These are phyloP conservation scores for Ocimum tenuiflorum DNA, from an alignment of 257 asterid genomes.

Conservation along the genomic window DNA sequence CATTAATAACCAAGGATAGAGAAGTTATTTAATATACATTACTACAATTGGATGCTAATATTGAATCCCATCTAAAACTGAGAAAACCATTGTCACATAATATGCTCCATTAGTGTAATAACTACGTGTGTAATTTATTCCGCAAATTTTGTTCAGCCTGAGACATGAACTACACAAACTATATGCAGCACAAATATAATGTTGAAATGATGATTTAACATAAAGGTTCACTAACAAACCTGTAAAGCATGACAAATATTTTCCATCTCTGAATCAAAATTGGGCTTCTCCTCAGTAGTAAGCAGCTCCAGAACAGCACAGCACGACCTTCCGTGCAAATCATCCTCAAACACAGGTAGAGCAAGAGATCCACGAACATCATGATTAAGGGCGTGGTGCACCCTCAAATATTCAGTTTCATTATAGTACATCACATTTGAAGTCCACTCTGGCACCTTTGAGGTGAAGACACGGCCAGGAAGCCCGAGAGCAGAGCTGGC, in stretches of 20 bases:
- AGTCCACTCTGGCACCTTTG: conserved; percentile 81
- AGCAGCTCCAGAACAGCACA: conserved; percentile 78
- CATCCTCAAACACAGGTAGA: conserved; percentile 57
- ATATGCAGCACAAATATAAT: not conserved
- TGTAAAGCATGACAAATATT: conserved; percentile 44
- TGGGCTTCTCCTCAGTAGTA: conserved; percentile 41
- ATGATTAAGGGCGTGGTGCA: conserved; percentile 47
- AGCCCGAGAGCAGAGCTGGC: conserved; percentile 47
- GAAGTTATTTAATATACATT: not conserved
- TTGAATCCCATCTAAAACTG: not conserved
- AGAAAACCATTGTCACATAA: not conserved
- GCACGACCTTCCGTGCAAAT: conserved; percentile 31
- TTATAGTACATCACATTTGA: conserved; percentile 54
- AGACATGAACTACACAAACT: too few relatives aligned
- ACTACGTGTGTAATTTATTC: not conserved
- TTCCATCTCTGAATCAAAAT: conserved; percentile 54
- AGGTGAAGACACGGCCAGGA: conserved; percentile 76
- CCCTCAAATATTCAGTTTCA: conserved; percentile 52
- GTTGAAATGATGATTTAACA: not conserved
- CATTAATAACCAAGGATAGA: not conserved
- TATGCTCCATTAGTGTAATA: not conserved
- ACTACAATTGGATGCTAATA: not conserved
- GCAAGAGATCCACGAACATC: conserved; percentile 70
- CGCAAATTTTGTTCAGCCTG: too few relatives aligned
- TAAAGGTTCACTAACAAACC: conserved; percentile 26